Evolutionary conservation across 129 eudicot species (phyloP), one percentile per base, ranked within the genome.

Genomic region (Flaveria ramosissima): DNA sequence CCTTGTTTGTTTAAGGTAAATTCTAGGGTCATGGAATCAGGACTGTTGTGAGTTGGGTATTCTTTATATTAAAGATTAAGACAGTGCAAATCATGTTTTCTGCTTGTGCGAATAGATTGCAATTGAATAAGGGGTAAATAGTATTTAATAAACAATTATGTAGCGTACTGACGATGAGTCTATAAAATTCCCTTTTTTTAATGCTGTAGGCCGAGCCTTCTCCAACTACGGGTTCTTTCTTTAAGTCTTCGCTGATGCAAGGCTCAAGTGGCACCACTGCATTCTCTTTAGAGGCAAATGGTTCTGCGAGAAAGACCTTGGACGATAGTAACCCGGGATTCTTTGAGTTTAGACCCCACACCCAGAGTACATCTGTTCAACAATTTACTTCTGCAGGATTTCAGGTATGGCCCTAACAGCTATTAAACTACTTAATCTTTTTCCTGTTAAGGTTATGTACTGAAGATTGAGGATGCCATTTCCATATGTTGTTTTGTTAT

Each of bases 211-310:
- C 93, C 4, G 98, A 94, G 82, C 96, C 97, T 71, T 94, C 98
- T 67, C 98, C 98, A 24, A 94, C 98, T 56, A 94, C 98, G 0
- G 98, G 98, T 82, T 89, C 97, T 61, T 83, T 94, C 84, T 94
- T 87, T 85, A 89, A 89, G 81, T 80, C 90, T 64, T 83, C 86
- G 15, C 70, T 81, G 77, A 87, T 94, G 97, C 92, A 91, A 61
- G 83, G 85, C 52, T 84, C 92, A 74, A 79, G 85, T 6, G 71
- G 73, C 21, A 50, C 83, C 65, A 46, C 85, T 46, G 78, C 86
- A 46, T 84, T 77, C 75, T 81, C 92, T 42, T 65, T 85, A 51
- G 82, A 39, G 53, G 78, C 89, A 65, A 79, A 65, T 77, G 32
- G 78, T 80, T 78, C 88, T 48, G 14, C 64, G 60, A 41, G 84